A percentile compares a stretch with the other conserved stretches of the same genome.
Conservation (phyloP, 495 filamentous ascomycete genomes). For the Staphylotrichum tortipilum region DNA sequence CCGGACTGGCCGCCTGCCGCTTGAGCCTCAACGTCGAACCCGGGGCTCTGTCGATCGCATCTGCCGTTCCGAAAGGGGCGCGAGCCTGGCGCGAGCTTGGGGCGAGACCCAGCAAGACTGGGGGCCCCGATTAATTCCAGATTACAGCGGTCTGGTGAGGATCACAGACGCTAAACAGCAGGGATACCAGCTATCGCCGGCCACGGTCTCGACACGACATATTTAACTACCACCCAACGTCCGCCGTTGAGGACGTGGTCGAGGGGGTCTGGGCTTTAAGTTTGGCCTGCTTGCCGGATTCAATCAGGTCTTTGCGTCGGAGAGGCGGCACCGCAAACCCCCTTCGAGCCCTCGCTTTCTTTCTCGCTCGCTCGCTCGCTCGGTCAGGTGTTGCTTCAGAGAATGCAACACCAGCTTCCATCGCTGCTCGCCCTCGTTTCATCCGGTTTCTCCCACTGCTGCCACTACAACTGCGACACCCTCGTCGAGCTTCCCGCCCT, state of each 20-base stretch:
- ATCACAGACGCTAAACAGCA: neutral
- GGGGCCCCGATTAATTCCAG: too few species aligned
- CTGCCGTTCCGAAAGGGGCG: neutral
- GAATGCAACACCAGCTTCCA: neutral
- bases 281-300: too few species aligned
- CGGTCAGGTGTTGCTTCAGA: neutral
- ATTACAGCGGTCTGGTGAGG: too few species aligned
- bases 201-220: neutral
- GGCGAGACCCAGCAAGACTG: too few species aligned
- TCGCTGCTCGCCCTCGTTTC: neutral
- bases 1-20: neutral
- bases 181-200: conserved; percentile 9
- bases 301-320: neutral
- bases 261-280: neutral
- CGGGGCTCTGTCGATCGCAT: conserved; percentile 1
- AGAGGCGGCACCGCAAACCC: neutral
- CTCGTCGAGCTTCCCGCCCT: too few species aligned
- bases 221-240: neutral
- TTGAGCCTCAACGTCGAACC: neutral
- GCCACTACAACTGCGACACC: too few species aligned
- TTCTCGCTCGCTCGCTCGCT: neutral
- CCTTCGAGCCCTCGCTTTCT: too few species aligned
- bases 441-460: too few species aligned
- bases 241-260: too few species aligned
- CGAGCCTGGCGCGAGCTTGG: neutral